Evolutionary conservation across 2,329 filamentous ascomycete genomes (phyloP).

Genomic region (Ascochyta viciae-villosae): DNA sequence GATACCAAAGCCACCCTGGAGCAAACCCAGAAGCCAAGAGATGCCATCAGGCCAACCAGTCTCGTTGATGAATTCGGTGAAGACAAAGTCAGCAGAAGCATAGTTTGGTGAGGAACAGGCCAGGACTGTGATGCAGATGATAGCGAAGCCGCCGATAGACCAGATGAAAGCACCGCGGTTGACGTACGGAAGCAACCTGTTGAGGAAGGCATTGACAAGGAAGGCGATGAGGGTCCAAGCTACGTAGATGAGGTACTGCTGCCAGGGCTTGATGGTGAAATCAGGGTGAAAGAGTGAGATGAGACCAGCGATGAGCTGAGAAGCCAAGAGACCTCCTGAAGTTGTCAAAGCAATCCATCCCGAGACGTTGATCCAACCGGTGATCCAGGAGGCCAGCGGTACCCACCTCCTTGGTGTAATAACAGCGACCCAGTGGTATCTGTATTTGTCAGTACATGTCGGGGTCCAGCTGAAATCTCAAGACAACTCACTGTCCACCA

Average conservation of each 20-base stretch:
- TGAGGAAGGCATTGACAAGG: slow-evolving; percentile 70
- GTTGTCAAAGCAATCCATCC: slow-evolving; percentile 73
- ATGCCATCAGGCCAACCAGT: slow-evolving; percentile 74
- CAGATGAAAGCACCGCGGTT: slow-evolving; percentile 75
- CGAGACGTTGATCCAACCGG: slow-evolving; percentile 76
- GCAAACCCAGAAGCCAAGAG: slow-evolving; percentile 58
- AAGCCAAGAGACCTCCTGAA: slow-evolving; percentile 71
- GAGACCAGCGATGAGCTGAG: slow-evolving; percentile 70
- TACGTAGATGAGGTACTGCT: slow-evolving; percentile 77
- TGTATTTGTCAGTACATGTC: slow-evolving; percentile 50
- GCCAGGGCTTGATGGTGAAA: slow-evolving; percentile 68
- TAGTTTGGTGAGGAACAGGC: slow-evolving; percentile 71
- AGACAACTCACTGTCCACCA: slow-evolving; percentile 39
- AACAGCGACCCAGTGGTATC: slow-evolving; percentile 75
- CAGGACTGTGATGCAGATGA: slow-evolving; percentile 74
- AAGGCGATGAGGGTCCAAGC: slow-evolving; percentile 68
- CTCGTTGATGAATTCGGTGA: slow-evolving; percentile 70
- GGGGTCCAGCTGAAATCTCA: background rate
- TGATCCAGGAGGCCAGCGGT: slow-evolving; percentile 71
- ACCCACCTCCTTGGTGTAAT: slow-evolving; percentile 67
- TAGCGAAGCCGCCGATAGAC: slow-evolving; percentile 71
- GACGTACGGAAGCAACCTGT: slow-evolving; percentile 66
- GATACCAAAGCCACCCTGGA: slow-evolving; percentile 63
- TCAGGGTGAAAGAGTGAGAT: slow-evolving; percentile 66
- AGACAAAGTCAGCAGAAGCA: slow-evolving; percentile 70